A percentile compares a stretch with the other conserved stretches of the same genome.
Conservation (phyloP, 2,329 filamentous ascomycete species). For the Aspergillus fumigatus region DNA sequence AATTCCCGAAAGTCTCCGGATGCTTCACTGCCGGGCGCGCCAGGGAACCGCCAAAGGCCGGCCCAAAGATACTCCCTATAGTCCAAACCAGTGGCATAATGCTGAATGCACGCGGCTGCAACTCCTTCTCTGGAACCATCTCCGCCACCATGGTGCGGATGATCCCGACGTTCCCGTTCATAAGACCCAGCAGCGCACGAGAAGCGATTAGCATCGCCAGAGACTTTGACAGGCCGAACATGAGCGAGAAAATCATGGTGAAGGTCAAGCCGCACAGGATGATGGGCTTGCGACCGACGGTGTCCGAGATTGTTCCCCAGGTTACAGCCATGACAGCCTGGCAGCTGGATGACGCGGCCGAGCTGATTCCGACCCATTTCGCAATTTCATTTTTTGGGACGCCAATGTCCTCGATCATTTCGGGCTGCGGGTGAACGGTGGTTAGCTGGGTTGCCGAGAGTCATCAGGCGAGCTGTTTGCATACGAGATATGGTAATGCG, state of each 20-base stretch:
- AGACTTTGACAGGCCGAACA: slow-evolving; percentile 79
- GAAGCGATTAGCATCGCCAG: slow-evolving; percentile 74
- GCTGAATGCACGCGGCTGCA: slow-evolving; percentile 85
- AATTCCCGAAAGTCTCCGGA: slow-evolving; percentile 64
- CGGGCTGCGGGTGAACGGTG: slow-evolving; percentile 49
- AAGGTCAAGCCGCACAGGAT: slow-evolving; percentile 69
- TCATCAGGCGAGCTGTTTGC: slow-evolving; percentile 5
- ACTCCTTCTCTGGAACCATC: slow-evolving; percentile 78
- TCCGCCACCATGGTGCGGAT: slow-evolving; percentile 89
- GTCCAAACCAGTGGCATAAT: slow-evolving; percentile 92
- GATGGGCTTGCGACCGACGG: slow-evolving; percentile 73
- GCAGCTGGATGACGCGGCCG: slow-evolving; percentile 66
- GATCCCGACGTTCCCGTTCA: slow-evolving; percentile 93
- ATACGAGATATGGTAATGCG: slow-evolving; percentile 58
- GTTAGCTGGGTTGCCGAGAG: not conserved
- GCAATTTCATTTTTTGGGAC: slow-evolving; percentile 64
- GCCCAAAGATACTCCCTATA: slow-evolving; percentile 81
- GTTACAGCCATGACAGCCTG: slow-evolving; percentile 68
- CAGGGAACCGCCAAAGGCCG: slow-evolving; percentile 80
- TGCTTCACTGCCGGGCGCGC: slow-evolving; percentile 74
- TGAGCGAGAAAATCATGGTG: slow-evolving; percentile 74
- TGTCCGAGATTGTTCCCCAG: slow-evolving; percentile 75
- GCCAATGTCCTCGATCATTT: slow-evolving; percentile 79
- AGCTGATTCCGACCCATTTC: slow-evolving; percentile 73
- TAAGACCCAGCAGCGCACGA: slow-evolving; percentile 72